Evolutionary conservation across 2,329 filamentous ascomycete species (phyloP).

Genomic region (Thelonectria olida): DNA sequence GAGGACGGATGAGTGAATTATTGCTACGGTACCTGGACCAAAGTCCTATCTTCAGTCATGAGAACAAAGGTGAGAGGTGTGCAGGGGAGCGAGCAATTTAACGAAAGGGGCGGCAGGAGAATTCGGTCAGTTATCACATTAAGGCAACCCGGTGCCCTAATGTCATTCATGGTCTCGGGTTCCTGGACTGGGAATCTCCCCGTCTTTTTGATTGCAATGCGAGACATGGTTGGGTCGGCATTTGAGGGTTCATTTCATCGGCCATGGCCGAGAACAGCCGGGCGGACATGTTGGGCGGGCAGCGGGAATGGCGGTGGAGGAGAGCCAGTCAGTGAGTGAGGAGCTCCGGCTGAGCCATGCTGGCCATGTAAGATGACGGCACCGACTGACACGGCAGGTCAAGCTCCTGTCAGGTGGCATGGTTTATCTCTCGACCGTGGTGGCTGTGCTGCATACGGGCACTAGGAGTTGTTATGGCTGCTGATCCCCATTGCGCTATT

Average conservation of each 20-base stretch:
- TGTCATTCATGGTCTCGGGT: slow-evolving; percentile 26
- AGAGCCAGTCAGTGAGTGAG: slow-evolving; percentile 4
- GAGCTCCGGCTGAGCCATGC: slow-evolving; percentile 12
- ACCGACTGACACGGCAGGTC: slow-evolving; percentile 1
- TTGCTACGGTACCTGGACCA: slow-evolving; percentile 15
- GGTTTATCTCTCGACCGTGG: background rate
- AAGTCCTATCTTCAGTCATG: background rate
- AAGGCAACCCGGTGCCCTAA: background rate
- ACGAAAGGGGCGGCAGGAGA: slow-evolving; percentile 7
- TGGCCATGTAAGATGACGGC: slow-evolving; percentile 14
- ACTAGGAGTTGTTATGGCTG: background rate
- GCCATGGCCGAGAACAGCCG: slow-evolving; percentile 29
- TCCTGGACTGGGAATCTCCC: slow-evolving; percentile 8
- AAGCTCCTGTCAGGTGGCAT: background rate
- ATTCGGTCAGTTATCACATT: background rate
- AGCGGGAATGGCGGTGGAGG: slow-evolving; percentile 34
- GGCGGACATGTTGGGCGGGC: background rate
- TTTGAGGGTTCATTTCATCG: slow-evolving; percentile 20
- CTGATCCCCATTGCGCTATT: background rate
- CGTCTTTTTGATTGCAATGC: slow-evolving; percentile 1
- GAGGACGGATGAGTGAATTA: slow-evolving; percentile 35
- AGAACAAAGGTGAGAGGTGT: background rate
- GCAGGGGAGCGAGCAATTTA: slow-evolving; percentile 11
- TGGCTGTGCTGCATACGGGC: background rate
- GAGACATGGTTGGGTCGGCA: slow-evolving; percentile 24